These are phyloP conservation scores for Kodamaea neixiangensis DNA, from an alignment of 805 yeast genomes.

Conservation along the genomic window DNA sequence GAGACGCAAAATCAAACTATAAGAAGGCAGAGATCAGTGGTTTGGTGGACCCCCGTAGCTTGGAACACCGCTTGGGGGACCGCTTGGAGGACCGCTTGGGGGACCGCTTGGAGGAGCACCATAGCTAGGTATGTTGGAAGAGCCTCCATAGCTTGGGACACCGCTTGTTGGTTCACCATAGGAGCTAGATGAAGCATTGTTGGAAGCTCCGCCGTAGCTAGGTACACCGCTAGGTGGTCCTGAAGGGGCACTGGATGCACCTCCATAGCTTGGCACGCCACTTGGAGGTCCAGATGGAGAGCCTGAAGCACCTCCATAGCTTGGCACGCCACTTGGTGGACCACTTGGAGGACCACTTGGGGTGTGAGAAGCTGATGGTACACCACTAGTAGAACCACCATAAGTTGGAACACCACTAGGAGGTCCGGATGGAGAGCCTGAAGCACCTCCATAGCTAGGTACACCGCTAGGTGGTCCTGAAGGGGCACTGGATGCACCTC, in stretches of 20 bases:
- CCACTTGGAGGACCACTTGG: not conserved
- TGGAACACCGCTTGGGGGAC: conserved; percentile 1
- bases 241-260: not conserved
- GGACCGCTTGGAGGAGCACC: not conserved
- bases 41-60: not conserved
- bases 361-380: not conserved
- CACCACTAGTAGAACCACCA: not conserved
- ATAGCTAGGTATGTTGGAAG: too few relatives aligned
- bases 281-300: not conserved
- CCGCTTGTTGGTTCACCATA: too few relatives aligned
- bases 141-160: too few relatives aligned
- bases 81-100: not conserved
- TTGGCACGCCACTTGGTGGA: not conserved
- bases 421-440: not conserved
- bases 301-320: not conserved
- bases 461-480: conserved; percentile 1
- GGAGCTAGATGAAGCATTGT: too few relatives aligned
- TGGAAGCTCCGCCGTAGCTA: not conserved
- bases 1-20: not conserved
- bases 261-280: not conserved
- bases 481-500: not conserved
- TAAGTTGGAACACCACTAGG: not conserved
- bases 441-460: not conserved
- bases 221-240: not conserved
- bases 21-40: not conserved